A percentile compares a stretch with the other conserved stretches of the same genome.
These are phyloP conservation scores for Leucosporidium creatinivorum DNA, from an alignment of 768 basidiomycete species.

Conservation along the genomic window DNA sequence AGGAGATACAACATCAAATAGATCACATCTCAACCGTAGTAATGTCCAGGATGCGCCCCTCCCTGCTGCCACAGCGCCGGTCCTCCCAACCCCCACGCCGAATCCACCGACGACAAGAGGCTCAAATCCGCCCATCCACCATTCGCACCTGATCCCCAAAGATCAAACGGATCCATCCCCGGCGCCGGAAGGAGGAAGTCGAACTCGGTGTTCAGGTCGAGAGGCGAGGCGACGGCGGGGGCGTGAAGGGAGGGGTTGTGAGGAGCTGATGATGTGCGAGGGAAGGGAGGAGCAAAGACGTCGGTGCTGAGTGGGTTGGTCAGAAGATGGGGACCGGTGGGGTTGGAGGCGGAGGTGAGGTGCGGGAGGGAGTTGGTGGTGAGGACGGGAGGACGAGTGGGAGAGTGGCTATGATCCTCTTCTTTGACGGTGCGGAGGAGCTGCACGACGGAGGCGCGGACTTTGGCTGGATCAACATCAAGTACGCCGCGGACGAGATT, in stretches of 20 bases:
- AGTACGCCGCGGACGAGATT: constrained; percentile 24
- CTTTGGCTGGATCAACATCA: constrained; percentile 27
- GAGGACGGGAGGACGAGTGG: background rate
- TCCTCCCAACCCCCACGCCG: background rate
- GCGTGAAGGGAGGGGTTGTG: too few species aligned
- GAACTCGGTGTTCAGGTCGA: background rate
- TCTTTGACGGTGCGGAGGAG: constrained; percentile 27
- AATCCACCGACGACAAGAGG: background rate
- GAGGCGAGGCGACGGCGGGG: too few species aligned
- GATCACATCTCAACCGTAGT: too few species aligned
- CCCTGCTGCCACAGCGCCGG: background rate
- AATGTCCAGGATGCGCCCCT: background rate
- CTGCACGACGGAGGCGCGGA: constrained; percentile 24
- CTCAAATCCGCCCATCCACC: background rate
- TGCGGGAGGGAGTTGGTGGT: too few species aligned
- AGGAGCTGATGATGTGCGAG: background rate
- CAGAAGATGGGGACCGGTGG: background rate
- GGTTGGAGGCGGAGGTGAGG: too few species aligned
- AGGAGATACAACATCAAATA: too few species aligned
- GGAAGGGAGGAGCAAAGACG: background rate
- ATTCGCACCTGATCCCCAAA: background rate
- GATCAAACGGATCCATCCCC: background rate
- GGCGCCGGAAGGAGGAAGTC: background rate
- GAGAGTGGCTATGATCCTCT: constrained; percentile 4
- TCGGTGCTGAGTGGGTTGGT: background rate